Evolutionary conservation across 2,329 filamentous ascomycete genomes (phyloP), one percentile per base, ranked within the genome.

Genomic region (Domatiomyces globalis): DNA sequence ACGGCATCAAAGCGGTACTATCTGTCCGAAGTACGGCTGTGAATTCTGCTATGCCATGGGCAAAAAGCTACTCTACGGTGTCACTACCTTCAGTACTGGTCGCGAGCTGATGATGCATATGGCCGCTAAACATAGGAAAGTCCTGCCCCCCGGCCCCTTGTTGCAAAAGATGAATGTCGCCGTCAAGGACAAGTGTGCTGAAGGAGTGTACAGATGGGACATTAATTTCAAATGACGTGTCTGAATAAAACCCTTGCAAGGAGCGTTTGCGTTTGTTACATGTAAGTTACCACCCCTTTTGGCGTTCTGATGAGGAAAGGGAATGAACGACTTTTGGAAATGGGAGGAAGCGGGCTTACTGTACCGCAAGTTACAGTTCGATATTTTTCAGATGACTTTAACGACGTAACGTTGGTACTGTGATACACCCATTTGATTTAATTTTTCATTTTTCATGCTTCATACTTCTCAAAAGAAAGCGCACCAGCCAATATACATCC

Each of bases 401-500:
- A 25, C 6, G 22, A 25, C 22, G 22, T 25, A 25, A 25, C 22
- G 22, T 25, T 25, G 22, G 22, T 25, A 25, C 22, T 25, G 6
- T 25, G 22, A 25, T 25, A 25, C 22, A 25, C 3, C 6, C 22
- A 25, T 25, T 3, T 25, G 3, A 25, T 25, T 6, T n/a, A n/a
- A n/a, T n/a, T n/a, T n/a, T n/a, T n/a, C n/a, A n/a, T n/a, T n/a
- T n/a, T n/a, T n/a, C n/a, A n/a, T n/a, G n/a, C n/a, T n/a, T n/a
- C n/a, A n/a, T n/a, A n/a, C n/a, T n/a, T 39, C 15, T 65, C 57
- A 84, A 54, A 83, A 79, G 62, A 83, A 84, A 10, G 80, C 73
- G 70, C 80, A 83, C 90, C 90, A 96, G 18, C 92, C 92, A 69
- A 96, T 95, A 68, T 96, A 98, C 94, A 98, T 98, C 42, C 81